These are phyloP conservation scores for Aspergillus sojae DNA, from an alignment of 2,329 filamentous ascomycete genomes.

Conservation along the genomic window DNA sequence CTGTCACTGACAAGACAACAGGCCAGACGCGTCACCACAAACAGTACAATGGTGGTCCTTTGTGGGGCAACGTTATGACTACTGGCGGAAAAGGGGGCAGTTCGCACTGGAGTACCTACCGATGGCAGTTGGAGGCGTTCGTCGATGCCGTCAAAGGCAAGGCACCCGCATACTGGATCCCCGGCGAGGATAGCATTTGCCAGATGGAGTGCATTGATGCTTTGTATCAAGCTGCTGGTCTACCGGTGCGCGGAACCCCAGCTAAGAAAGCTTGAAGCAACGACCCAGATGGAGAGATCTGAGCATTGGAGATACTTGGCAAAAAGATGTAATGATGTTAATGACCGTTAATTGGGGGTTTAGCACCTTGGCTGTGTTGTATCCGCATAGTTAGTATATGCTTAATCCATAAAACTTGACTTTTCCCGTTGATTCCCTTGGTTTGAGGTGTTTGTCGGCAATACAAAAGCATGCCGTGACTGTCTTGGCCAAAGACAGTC, in stretches of 20 bases:
- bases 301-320: too few relatives aligned
- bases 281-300: too few relatives aligned
- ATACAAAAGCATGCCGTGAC: too few relatives aligned
- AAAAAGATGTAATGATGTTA: background rate
- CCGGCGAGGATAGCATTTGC: background rate
- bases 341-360: background rate
- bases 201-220: background rate
- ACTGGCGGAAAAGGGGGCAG: slow-evolving; percentile 14
- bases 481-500: too few relatives aligned
- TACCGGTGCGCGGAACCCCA: background rate
- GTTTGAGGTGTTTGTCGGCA: too few relatives aligned
- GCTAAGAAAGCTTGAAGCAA: background rate
- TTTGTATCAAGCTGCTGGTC: background rate
- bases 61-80: slow-evolving; percentile 33
- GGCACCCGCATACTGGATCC: background rate
- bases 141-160: background rate
- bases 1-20: slow-evolving; percentile 21
- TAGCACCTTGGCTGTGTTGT: background rate
- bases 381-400: too few relatives aligned
- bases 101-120: background rate
- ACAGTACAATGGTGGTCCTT: slow-evolving; percentile 31
- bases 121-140: background rate
- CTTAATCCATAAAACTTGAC: too few relatives aligned
- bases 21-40: slow-evolving; percentile 29
- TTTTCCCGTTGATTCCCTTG: too few relatives aligned